Conservation (phyloP, 768 basidiomycete species). For the Pulveroboletus sp. region DNA sequence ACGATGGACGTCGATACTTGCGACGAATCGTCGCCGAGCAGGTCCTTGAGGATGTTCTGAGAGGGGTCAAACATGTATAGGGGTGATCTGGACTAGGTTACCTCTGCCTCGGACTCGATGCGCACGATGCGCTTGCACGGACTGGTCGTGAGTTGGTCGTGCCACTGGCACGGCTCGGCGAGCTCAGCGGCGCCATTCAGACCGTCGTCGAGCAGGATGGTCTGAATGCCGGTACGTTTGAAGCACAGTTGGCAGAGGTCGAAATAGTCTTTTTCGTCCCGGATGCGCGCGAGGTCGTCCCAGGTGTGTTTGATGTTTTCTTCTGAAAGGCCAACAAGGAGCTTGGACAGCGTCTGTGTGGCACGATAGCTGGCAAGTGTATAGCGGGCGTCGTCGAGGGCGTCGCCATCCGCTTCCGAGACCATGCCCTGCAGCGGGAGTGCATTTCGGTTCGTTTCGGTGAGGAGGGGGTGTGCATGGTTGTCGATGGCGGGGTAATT, state of each 20-base stretch:
- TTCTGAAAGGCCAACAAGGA: too few species aligned
- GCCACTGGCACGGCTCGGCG: constrained; percentile 56
- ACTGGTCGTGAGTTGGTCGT: constrained; percentile 54
- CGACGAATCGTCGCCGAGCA: constrained; percentile 13
- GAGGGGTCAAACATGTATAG: constrained; percentile 5
- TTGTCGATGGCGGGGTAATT: constrained; percentile 68
- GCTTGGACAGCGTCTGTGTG: constrained; percentile 47
- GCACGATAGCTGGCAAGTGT: constrained; percentile 64
- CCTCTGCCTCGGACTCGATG: constrained; percentile 73
- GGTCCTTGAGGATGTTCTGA: constrained; percentile 17
- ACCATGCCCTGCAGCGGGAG: constrained; percentile 63
- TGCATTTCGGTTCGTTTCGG: constrained; percentile 38
- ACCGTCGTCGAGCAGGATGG: constrained; percentile 74
- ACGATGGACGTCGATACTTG: constrained; percentile 16
- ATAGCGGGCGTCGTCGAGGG: constrained; percentile 50
- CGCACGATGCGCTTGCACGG: constrained; percentile 62
- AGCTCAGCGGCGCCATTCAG: constrained; percentile 46
- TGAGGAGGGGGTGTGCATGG: constrained; percentile 73
- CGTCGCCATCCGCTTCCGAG: constrained; percentile 59
- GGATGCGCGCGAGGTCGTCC: constrained; percentile 54
- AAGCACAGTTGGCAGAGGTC: constrained; percentile 59
- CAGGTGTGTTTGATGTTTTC: constrained; percentile 40
- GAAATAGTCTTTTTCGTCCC: constrained; percentile 46
- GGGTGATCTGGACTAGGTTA: constrained; percentile 22
- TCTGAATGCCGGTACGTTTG: constrained; percentile 56